Base-by-base conservation (phyloP, 108 stramenopile species). In the Seminavis robusta region DNA sequence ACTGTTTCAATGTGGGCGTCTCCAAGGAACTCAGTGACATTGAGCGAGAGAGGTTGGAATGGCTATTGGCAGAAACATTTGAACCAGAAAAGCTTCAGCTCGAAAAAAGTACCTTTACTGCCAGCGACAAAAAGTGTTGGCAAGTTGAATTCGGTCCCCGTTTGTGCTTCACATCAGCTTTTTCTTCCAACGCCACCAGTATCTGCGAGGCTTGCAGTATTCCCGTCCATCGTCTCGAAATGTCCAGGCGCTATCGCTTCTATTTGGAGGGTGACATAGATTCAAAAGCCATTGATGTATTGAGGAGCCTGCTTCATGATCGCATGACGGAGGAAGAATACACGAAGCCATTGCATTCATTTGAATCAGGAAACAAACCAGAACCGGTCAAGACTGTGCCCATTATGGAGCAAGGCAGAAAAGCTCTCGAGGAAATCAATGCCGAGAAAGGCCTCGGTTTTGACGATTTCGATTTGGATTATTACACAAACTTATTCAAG, bases 321-420 rank as follows among this genome's bases (percentile, higher is more conserved):
- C 86, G 95, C 44, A 99, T 99, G 98, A 99, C 98, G 26, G 97
- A 99, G 79, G 84, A 92, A 77, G 81, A 89, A 38, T 97, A 97
- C 61, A 27, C 43, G 3, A 56, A 36, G 45, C 85, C 96, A 15
- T 49, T 98, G 36, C 54, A 71, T 10, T 85, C 84, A 3, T 99
- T 99, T 65, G 88, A 92, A 44, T 67, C 56, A 47, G 89, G 81
- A 10, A 78, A 76, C 29, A 60, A 47, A 15, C 63, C 88, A 20
- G 72, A 78, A 48, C 65, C 74, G 42, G 92, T 96, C 29, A 41
- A 52, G 33, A 77, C 73, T n/a, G 84, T 99, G 31, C 92, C 92
- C 10, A 90, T 98, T 45, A 81, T 99, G 80, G 74, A 69, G 58
- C 72, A 92, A 69, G 98, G 98, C 30, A 69, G 86, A 25, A 63